phyloP scores from a whole-genome alignment of 2,329 filamentous ascomycete species.

The Colletotrichum sp. region DNA sequence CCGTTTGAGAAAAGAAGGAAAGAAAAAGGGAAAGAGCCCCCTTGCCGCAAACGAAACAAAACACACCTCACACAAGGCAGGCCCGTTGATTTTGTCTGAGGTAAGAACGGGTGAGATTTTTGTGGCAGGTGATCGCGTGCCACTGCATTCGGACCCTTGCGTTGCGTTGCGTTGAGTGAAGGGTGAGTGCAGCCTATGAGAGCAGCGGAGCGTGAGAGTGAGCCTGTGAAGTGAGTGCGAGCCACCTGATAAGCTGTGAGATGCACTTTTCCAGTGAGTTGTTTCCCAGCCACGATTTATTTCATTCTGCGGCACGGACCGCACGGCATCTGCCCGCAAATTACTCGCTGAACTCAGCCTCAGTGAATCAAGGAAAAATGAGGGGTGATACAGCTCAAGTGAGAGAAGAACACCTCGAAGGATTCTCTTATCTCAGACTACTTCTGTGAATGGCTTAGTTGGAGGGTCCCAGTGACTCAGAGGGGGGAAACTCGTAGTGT shows the following conservation, averaged over 20 bases:
- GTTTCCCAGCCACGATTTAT: background rate
- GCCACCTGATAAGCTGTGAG: background rate
- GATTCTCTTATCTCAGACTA: background rate
- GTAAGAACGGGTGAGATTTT: background rate
- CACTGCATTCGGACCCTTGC: background rate
- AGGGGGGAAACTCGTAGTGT: background rate
- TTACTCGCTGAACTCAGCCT: background rate
- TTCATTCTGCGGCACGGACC: background rate
- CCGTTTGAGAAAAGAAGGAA: background rate
- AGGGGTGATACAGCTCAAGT: background rate
- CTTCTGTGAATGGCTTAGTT: background rate
- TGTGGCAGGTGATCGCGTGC: conserved; percentile 10
- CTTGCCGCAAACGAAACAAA: background rate
- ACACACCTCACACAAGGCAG: background rate
- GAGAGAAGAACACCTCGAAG: background rate
- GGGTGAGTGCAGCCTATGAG: background rate
- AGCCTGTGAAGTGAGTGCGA: background rate
- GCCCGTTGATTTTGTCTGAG: background rate
- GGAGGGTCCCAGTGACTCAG: background rate
- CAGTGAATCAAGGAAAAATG: background rate
- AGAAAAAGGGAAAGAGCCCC: background rate
- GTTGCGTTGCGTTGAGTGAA: background rate
- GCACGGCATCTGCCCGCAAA: background rate
- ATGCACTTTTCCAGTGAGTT: background rate
- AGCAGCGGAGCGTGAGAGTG: background rate